phyloP scores from a whole-genome alignment of 129 eudicot species.

The Lactuca saligna region DNA sequence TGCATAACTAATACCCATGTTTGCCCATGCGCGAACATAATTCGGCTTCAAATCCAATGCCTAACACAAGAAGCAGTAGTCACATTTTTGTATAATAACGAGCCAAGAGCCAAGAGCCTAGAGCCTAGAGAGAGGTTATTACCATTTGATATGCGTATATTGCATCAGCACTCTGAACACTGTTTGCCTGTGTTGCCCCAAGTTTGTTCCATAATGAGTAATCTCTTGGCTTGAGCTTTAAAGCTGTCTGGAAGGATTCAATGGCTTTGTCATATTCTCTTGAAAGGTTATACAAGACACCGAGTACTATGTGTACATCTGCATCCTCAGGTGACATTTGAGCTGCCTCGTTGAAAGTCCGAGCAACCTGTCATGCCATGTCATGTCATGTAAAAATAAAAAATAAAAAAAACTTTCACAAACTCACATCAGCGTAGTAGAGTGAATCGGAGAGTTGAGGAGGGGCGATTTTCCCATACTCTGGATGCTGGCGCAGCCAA shows the following conservation, averaged over 20 bases:
- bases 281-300: constrained; percentile 88
- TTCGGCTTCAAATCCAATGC: constrained; percentile 96
- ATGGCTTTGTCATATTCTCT: constrained; percentile 92
- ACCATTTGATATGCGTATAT: constrained; percentile 88
- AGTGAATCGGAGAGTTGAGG: constrained; percentile 67
- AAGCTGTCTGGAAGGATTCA: constrained; percentile 84
- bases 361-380: constrained; percentile 55
- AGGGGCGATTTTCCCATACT: constrained; percentile 67
- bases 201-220: constrained; percentile 98
- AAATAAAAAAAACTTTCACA: background rate
- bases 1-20: constrained; percentile 98
- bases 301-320: constrained; percentile 93
- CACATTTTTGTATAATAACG: background rate
- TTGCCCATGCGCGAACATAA: constrained; percentile 99
- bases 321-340: constrained; percentile 94
- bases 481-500: constrained; percentile 85
- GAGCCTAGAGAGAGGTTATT: background rate
- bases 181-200: constrained; percentile 97
- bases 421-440: constrained; percentile 80
- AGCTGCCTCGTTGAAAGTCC: constrained; percentile 86
- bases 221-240: constrained; percentile 89
- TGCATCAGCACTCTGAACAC: constrained; percentile 96
- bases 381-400: too few relatives aligned
- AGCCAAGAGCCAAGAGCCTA: background rate
- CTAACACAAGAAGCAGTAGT: constrained; percentile 36